Conservation (phyloP, 2,329 filamentous ascomycete genomes). For the Calycina marina region DNA sequence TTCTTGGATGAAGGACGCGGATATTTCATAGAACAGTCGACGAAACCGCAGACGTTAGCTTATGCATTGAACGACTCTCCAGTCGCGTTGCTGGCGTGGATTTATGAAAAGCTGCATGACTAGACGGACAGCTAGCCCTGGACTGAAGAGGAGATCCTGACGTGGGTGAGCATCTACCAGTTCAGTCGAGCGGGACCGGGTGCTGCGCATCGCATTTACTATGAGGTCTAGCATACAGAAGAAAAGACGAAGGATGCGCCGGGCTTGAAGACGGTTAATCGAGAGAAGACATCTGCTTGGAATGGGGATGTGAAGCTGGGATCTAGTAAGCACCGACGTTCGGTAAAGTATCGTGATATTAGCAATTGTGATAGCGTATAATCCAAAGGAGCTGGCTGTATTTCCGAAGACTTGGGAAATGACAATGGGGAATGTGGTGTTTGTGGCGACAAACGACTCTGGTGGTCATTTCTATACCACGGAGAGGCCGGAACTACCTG, state of each 20-base stretch:
- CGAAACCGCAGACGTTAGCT: slow-evolving; percentile 56
- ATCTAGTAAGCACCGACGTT: slow-evolving; percentile 26
- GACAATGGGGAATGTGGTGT: slow-evolving; percentile 46
- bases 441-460: slow-evolving; percentile 27
- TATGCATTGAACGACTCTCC: slow-evolving; percentile 57
- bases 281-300: slow-evolving; percentile 18
- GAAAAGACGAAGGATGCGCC: neutral
- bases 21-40: slow-evolving; percentile 8
- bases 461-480: slow-evolving; percentile 46
- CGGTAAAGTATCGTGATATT: neutral
- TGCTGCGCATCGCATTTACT: slow-evolving; percentile 56
- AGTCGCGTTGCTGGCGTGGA: slow-evolving; percentile 58
- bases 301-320: slow-evolving; percentile 26
- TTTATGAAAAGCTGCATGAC: slow-evolving; percentile 66
- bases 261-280: slow-evolving; percentile 9
- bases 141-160: slow-evolving; percentile 63
- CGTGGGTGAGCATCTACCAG: slow-evolving; percentile 60
- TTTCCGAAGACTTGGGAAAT: slow-evolving; percentile 39
- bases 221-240: slow-evolving; percentile 39
- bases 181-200: slow-evolving; percentile 57
- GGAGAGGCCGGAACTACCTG: slow-evolving; percentile 39
- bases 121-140: slow-evolving; percentile 62
- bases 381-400: slow-evolving; percentile 42
- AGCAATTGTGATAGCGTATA: slow-evolving; percentile 25
- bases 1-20: slow-evolving; percentile 11